A percentile compares a stretch with the other conserved stretches of the same genome.
These are phyloP conservation scores for Fomes fomentarius DNA, from an alignment of 1,284 basidiomycete genomes.

Conservation along the genomic window DNA sequence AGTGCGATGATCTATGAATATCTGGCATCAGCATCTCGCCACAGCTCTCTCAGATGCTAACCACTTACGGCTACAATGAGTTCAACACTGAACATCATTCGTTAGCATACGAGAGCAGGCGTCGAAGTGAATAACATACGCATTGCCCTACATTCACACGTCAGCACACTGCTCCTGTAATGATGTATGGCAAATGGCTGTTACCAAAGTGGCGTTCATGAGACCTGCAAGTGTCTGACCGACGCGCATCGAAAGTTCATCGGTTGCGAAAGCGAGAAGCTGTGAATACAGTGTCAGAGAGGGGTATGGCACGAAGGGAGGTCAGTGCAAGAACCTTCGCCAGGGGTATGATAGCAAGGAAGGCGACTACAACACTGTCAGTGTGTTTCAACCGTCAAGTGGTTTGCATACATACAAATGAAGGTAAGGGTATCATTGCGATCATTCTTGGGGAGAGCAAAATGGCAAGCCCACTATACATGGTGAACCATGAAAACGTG, in stretches of 20 bases:
- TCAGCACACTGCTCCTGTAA: constrained; percentile 4
- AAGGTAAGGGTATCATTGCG: constrained; percentile 67
- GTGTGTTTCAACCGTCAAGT: background rate
- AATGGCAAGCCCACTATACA: constrained; percentile 73
- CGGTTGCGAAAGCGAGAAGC: constrained; percentile 86
- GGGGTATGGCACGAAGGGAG: background rate
- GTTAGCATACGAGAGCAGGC: background rate
- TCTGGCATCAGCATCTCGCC: constrained; percentile 6
- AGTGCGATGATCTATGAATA: constrained; percentile 75
- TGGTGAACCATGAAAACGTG: background rate
- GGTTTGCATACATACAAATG: constrained; percentile 56
- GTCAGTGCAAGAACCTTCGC: constrained; percentile 63
- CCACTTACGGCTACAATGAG: constrained; percentile 74
- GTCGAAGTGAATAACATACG: constrained; percentile 53
- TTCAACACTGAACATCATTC: constrained; percentile 58
- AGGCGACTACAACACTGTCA: constrained; percentile 52
- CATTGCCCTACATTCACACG: constrained; percentile 60
- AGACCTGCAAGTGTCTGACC: constrained; percentile 87
- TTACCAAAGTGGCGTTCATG: constrained; percentile 83
- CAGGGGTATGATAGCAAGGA: constrained; percentile 73
- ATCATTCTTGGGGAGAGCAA: constrained; percentile 47
- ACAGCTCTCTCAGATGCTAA: constrained; percentile 11
- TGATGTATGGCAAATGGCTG: constrained; percentile 25
- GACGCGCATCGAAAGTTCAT: constrained; percentile 81
- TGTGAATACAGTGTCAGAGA: constrained; percentile 32